A percentile compares a stretch with the other conserved stretches of the same genome.
phyloP scores from a whole-genome alignment of 2,329 filamentous ascomycete genomes.

The Penicillium fuscoglaucum region DNA sequence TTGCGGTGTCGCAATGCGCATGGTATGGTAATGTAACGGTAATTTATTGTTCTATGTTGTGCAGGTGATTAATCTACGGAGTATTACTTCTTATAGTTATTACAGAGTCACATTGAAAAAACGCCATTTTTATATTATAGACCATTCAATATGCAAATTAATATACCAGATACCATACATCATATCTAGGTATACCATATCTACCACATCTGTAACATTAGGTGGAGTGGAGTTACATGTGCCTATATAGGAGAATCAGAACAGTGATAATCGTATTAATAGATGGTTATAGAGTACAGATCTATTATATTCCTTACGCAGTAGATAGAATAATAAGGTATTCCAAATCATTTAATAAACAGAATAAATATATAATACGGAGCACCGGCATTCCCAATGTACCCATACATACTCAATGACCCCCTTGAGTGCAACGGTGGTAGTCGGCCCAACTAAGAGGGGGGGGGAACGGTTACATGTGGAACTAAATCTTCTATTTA shows the following conservation, averaged over 20 bases:
- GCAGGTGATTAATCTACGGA: not conserved
- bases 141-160: no score
- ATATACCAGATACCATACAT: no score
- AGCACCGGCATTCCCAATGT: slow-evolving; percentile 15
- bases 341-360: not conserved
- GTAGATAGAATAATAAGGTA: not conserved
- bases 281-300: not conserved
- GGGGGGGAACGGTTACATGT: slow-evolving; percentile 31
- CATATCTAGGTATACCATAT: not conserved
- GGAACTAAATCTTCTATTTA: slow-evolving; percentile 21
- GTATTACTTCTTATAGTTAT: not conserved
- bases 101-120: not conserved
- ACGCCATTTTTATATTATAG: not conserved
- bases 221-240: not conserved
- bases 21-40: slow-evolving; percentile 17
- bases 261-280: not conserved
- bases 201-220: not conserved
- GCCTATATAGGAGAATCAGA: not conserved
- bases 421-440: slow-evolving; percentile 34
- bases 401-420: slow-evolving; percentile 24
- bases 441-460: slow-evolving; percentile 21
- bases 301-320: not conserved
- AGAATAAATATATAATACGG: not conserved
- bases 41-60: slow-evolving; percentile 4
- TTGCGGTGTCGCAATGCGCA: slow-evolving; percentile 27